Evolutionary conservation across 78 protist species (phyloP).

Genomic region (Pelomyxa schiedti): DNA sequence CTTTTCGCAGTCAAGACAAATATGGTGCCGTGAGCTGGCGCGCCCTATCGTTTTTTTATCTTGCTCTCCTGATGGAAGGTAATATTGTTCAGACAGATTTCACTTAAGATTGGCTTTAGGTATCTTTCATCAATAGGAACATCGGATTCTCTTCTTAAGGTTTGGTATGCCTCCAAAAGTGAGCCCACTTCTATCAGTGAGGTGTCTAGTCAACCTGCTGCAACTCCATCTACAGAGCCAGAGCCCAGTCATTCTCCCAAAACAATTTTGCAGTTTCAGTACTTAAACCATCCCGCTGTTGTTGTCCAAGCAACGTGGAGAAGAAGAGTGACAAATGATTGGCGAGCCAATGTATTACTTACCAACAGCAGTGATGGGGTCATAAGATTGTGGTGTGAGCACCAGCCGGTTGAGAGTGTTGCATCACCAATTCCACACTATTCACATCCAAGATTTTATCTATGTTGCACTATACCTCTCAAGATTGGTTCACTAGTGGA

Average conservation of each 20-base stretch:
- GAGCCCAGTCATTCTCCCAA: not conserved
- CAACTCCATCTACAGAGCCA: not conserved
- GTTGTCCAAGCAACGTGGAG: not conserved
- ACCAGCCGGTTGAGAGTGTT: not conserved
- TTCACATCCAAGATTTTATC: not conserved
- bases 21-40: no score
- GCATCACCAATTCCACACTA: not conserved
- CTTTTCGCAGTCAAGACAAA: no score
- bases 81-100: no score
- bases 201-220: not conserved
- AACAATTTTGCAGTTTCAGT: not conserved
- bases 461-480: not conserved
- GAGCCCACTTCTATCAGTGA: no score
- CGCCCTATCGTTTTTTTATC: no score
- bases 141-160: no score
- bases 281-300: not conserved
- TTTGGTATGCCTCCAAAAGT: no score
- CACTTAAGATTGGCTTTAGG: no score
- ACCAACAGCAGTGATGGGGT: not conserved
- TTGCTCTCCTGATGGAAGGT: no score
- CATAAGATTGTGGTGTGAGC: not conserved
- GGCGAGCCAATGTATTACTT: not conserved
- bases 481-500: not conserved
- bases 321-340: not conserved
- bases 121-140: no score